A percentile compares a stretch with the other conserved stretches of the same genome.
Conservation (phyloP, 495 filamentous ascomycete genomes). For the Collariella sp. region DNA sequence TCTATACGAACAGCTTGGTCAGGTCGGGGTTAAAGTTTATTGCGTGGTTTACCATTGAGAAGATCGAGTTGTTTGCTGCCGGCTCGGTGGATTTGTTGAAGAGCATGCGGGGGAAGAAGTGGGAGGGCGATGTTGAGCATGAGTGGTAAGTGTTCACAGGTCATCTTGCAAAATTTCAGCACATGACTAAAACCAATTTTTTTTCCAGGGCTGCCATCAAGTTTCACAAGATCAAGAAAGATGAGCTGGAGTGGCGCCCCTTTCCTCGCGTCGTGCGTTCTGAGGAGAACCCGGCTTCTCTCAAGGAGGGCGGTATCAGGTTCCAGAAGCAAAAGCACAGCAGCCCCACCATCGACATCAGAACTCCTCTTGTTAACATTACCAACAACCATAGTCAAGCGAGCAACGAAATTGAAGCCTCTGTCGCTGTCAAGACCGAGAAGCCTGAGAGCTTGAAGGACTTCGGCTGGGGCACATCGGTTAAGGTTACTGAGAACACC, state of each 20-base stretch:
- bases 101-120: neutral
- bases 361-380: no score
- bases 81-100: neutral
- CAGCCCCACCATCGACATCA: no score
- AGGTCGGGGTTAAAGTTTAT: neutral
- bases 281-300: neutral
- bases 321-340: no score
- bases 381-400: no score
- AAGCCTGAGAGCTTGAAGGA: no score
- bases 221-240: neutral
- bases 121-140: neutral
- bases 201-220: neutral
- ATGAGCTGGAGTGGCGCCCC: neutral
- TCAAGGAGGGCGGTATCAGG: no score
- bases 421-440: no score
- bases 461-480: no score
- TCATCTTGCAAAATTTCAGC: neutral
- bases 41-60: conserved; percentile 3
- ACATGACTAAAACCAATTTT: neutral
- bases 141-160: conserved; percentile 1
- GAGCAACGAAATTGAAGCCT: no score
- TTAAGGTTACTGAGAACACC: no score
- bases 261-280: neutral
- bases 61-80: conserved; percentile 6
- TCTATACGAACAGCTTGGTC: neutral